Conservation (phyloP, 441 rosid species). For the Populus hybrid region DNA sequence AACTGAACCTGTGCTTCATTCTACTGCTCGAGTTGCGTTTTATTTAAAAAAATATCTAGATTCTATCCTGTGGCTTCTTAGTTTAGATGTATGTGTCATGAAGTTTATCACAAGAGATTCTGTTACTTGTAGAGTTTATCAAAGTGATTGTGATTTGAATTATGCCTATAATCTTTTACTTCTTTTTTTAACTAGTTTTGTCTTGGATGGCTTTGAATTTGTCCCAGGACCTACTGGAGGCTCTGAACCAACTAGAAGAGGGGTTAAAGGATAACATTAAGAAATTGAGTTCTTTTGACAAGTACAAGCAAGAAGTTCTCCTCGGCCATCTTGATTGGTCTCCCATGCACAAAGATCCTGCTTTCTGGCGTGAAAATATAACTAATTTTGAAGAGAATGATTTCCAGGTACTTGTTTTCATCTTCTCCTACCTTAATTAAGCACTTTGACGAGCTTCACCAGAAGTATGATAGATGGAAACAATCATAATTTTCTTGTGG, state of each 20-base stretch:
- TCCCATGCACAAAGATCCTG: conserved; percentile 93
- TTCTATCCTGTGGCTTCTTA: too few species aligned
- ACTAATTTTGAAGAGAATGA: conserved; percentile 87
- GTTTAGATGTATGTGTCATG: neutral
- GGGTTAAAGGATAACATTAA: conserved; percentile 79
- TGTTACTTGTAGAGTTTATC: neutral
- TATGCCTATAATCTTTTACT: neutral
- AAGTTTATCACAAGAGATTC: neutral
- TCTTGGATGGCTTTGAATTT: conserved; percentile 4
- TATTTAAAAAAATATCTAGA: neutral
- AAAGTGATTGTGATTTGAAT: neutral
- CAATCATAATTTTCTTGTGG: neutral
- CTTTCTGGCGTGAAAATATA: conserved; percentile 95
- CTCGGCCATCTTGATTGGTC: conserved; percentile 99
- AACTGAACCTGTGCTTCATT: neutral
- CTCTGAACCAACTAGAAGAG: conserved; percentile 82
- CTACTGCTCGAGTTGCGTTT: neutral
- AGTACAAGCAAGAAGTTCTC: conserved; percentile 97
- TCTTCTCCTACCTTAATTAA: neutral
- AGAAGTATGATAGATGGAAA: neutral
- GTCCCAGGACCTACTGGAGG: conserved; percentile 83
- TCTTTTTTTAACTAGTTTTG: neutral
- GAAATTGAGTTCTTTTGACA: conserved; percentile 92
- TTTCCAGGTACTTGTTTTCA: conserved; percentile 66
- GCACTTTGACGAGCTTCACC: neutral